A percentile compares a stretch with the other conserved stretches of the same genome.
These are phyloP conservation scores for Blastocladiella britannica DNA, from an alignment of 192 early-diverging fungal genomes.

Conservation along the genomic window DNA sequence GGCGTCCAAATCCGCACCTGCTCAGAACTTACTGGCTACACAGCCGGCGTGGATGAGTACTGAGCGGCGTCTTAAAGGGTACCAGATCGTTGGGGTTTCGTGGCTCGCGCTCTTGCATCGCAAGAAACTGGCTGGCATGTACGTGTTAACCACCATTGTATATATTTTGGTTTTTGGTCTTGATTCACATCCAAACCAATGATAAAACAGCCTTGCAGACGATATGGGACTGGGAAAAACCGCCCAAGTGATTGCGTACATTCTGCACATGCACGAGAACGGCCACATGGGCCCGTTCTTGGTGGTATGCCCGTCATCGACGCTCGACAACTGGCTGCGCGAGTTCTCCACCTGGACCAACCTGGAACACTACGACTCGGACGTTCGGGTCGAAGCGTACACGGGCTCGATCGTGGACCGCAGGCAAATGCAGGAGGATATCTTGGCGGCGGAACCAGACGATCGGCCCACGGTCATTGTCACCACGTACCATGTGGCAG, in stretches of 20 bases:
- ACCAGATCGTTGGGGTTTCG: constrained; percentile 71
- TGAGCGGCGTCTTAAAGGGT: constrained; percentile 46
- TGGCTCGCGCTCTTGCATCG: constrained; percentile 61
- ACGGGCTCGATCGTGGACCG: too few relatives aligned
- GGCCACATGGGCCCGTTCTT: constrained; percentile 42
- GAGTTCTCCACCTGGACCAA: constrained; percentile 51
- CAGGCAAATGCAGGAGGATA: too few relatives aligned
- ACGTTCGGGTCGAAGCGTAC: too few relatives aligned
- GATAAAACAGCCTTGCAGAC: constrained; percentile 38
- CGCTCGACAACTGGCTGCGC: constrained; percentile 75
- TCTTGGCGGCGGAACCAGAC: too few relatives aligned
- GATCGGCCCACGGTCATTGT: constrained; percentile 40
- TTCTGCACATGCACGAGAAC: constrained; percentile 32
- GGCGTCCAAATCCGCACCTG: too few relatives aligned
- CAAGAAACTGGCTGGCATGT: constrained; percentile 57
- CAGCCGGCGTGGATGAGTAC: constrained; percentile 41
- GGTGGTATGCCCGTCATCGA: constrained; percentile 70
- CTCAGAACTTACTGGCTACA: constrained; percentile 10
- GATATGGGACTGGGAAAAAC: constrained; percentile 90
- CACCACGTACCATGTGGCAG: constrained; percentile 65
- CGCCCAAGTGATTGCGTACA: constrained; percentile 67
- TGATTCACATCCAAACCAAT: too few relatives aligned
- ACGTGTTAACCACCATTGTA: constrained; percentile 11
- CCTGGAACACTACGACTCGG: too few relatives aligned
- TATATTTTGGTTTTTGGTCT: constrained; percentile 7